phyloP scores from a whole-genome alignment of 2,329 filamentous ascomycete species.

The Alternaria rosae region DNA sequence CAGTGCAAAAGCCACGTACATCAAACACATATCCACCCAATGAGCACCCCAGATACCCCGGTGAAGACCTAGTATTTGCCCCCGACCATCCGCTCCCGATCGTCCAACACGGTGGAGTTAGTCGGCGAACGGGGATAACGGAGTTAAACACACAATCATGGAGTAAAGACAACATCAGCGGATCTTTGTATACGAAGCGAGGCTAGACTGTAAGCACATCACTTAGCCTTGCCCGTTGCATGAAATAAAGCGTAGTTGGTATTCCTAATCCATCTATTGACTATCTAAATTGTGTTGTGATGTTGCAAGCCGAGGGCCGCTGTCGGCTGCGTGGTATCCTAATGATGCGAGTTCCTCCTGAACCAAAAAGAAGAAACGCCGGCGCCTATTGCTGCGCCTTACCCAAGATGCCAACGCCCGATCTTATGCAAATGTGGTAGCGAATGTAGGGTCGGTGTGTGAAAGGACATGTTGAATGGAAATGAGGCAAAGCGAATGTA shows the following conservation, averaged over 20 bases:
- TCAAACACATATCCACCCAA: background rate
- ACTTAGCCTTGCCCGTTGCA: background rate
- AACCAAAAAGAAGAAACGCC: background rate
- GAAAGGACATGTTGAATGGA: background rate
- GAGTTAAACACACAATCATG: background rate
- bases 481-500: accelerated
- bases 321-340: slow-evolving; percentile 10
- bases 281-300: background rate
- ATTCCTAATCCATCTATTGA: background rate
- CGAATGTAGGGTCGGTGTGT: background rate
- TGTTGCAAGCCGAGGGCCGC: slow-evolving; percentile 5
- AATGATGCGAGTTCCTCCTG: background rate
- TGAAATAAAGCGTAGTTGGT: background rate
- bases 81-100: background rate
- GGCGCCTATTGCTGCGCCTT: background rate
- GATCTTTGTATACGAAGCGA: background rate
- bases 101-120: background rate
- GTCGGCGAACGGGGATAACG: background rate
- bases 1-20: background rate
- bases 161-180: background rate
- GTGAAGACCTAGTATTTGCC: background rate
- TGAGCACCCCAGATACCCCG: accelerated
- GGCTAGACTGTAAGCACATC: background rate
- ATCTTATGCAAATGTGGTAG: background rate
- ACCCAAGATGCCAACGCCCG: background rate